These are phyloP conservation scores for Leptographium radiaticola DNA, from an alignment of 2,329 filamentous ascomycete species.

Conservation along the genomic window DNA sequence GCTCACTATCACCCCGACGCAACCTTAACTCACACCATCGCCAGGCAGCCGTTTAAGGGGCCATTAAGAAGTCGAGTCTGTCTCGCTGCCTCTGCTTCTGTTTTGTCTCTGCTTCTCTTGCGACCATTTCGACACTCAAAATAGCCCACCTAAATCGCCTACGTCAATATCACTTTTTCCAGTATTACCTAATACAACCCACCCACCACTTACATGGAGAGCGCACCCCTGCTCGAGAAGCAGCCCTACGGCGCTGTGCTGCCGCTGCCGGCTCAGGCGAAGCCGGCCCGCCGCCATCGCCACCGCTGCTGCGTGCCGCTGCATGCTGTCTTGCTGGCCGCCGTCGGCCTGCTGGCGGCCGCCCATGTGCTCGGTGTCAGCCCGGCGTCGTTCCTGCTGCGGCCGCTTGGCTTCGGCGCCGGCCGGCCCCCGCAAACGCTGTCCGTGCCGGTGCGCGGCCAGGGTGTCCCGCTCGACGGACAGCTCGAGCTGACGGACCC, in stretches of 20 bases:
- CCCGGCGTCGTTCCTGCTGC: not conserved
- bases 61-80: not conserved
- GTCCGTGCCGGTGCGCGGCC: not conserved
- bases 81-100: no score
- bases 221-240: not conserved
- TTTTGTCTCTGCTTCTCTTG: not conserved
- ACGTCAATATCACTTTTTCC: not conserved
- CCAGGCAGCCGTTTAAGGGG: not conserved
- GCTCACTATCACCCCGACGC: not conserved
- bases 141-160: not conserved
- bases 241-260: not conserved
- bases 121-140: not conserved
- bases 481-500: constrained; percentile 3
- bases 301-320: not conserved
- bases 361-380: no score
- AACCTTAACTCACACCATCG: not conserved
- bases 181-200: not conserved
- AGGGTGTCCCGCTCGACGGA: constrained; percentile 1
- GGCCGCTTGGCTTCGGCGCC: not conserved
- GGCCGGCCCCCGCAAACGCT: not conserved
- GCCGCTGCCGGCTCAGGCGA: not conserved
- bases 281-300: not conserved
- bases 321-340: not conserved
- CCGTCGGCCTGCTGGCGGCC: not conserved
- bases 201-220: not conserved